Conservation (phyloP, 2,329 filamentous ascomycete species). For the Clarireedia hainanense region DNA sequence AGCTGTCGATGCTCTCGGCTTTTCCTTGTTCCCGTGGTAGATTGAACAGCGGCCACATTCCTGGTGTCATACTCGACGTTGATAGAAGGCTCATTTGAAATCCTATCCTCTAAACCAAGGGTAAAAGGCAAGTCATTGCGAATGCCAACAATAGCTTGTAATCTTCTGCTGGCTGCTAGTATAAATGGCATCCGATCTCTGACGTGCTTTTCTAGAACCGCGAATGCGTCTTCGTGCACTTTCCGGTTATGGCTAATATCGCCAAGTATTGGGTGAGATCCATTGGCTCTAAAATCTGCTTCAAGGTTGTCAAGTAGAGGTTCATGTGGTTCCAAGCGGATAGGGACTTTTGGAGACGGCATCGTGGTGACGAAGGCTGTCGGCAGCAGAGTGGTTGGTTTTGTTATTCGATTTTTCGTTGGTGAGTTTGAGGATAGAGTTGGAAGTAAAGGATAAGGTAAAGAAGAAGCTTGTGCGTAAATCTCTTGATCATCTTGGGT, state of each 20-base stretch:
- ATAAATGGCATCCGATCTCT: conserved; percentile 14
- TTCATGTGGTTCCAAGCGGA: not conserved
- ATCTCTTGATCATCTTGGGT: not conserved
- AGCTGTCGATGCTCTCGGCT: no score
- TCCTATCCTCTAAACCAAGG: conserved; percentile 1
- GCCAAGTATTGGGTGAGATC: not conserved
- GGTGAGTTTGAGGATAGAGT: not conserved
- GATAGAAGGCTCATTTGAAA: not conserved
- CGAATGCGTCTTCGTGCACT: not conserved
- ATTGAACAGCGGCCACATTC: not conserved
- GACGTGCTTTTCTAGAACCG: conserved; percentile 10
- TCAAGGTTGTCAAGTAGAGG: not conserved
- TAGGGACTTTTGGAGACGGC: not conserved
- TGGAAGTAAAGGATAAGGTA: not conserved
- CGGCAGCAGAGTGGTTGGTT: not conserved
- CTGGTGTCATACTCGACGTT: not conserved
- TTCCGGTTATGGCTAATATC: not conserved
- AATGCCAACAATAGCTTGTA: conserved; percentile 21
- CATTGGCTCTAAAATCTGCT: not conserved
- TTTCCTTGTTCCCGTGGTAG: not conserved
- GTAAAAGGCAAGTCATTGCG: conserved; percentile 18
- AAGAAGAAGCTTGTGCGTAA: not conserved
- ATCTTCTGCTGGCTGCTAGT: conserved; percentile 7
- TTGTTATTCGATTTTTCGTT: not conserved
- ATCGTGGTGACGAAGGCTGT: not conserved